Evolutionary conservation across 1,139 yeast genomes (phyloP), one percentile per base, ranked within the genome.

Genomic region (Yamadazyma buinensis): DNA sequence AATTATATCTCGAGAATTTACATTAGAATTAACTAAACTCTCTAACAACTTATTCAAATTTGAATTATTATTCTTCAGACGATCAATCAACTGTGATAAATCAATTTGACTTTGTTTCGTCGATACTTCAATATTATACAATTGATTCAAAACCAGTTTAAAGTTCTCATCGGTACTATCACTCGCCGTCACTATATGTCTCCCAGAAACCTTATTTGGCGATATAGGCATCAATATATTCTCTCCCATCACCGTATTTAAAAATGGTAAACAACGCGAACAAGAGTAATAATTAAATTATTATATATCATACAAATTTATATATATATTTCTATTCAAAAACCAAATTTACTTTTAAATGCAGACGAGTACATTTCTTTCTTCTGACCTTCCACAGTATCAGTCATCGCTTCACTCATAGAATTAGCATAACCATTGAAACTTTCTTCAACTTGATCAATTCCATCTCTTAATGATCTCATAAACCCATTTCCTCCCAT

Each of bases 381-480:
- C 44, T 79, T 75, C 10, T 70, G 71, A 4, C 65, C 64, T 28
- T 72, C 79, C 20, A 74, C 53, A 0, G 75, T 57, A 11, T 77
- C 83, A 37, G 61, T 72, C 64, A 80, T 61, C 7, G 72, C 57
- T 43, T 79, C 80, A 42, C 76, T 71, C 31, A 78, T 61, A 24
- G 59, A 65, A 29, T 65, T 72, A 3, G 85, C 85, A 44, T 77
- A 78, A 19, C 76, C 79, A 48, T 77, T 74, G 34, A 79, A 53
- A 3, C 72, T 59, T 41, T 75, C 81, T 49, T 77, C 85, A 11
- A 76, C 57, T 5, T 61, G 50, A 32, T 77, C 83, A 37, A 76
- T 55, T 0, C 81, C 80, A 22, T 64, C 62, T 41, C 76, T 80
- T 15, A 80, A 44, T 4, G 67, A 58, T 42, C 73, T 67, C 54